Conservation (phyloP, 148 eudicot species). For the Mesembryanthemum crystallinum region DNA sequence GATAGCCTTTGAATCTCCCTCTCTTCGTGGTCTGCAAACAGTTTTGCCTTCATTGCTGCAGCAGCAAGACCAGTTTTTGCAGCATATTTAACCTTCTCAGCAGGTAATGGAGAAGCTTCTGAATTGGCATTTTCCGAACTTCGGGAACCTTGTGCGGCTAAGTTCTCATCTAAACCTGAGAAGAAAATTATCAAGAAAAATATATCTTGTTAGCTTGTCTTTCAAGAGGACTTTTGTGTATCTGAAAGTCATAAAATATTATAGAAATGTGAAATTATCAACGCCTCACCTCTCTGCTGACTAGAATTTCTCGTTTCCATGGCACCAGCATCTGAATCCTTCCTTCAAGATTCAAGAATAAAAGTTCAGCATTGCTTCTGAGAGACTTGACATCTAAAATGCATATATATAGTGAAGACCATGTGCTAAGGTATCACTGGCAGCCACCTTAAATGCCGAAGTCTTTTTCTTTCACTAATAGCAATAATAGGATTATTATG, state of each 20-base stretch:
- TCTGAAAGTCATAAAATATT: background rate
- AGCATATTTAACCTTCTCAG: conserved; percentile 68
- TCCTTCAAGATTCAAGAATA: conserved; percentile 36
- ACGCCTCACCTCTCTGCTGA: conserved; percentile 45
- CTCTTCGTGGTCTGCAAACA: conserved; percentile 97
- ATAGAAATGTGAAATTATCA: conserved; percentile 6
- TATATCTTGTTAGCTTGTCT: background rate
- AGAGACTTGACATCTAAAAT: conserved; percentile 6
- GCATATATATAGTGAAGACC: background rate
- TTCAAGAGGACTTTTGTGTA: background rate
- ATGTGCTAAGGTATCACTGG: too few species aligned
- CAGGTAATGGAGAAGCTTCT: conserved; percentile 49
- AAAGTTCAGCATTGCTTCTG: conserved; percentile 3
- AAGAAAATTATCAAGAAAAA: conserved; percentile 12
- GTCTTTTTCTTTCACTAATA: too few species aligned
- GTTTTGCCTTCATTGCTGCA: conserved; percentile 82
- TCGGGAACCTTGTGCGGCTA: conserved; percentile 35
- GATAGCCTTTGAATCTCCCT: conserved; percentile 93
- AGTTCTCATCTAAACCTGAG: conserved; percentile 36
- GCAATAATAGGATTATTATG: too few species aligned
- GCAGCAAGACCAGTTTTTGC: conserved; percentile 90
- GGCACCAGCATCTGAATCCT: conserved; percentile 41
- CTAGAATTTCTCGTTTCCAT: conserved; percentile 40
- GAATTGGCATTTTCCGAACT: conserved; percentile 32
- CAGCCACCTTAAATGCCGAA: too few species aligned